phyloP scores from a whole-genome alignment of 305 asterid genomes.

The Solanum chacoense region DNA sequence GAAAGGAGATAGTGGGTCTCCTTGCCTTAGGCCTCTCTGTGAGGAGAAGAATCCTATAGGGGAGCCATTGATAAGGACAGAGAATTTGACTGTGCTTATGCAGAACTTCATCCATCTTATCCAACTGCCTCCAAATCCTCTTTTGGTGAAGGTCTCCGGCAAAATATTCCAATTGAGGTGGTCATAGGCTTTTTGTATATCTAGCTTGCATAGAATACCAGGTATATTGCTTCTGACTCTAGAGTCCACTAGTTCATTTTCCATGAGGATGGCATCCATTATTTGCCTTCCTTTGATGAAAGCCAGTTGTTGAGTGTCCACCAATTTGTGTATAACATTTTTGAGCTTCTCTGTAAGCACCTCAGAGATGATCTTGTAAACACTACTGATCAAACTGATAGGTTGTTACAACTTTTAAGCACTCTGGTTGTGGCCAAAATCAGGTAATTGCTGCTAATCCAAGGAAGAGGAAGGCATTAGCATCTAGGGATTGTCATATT shows the following conservation, averaged over 20 bases:
- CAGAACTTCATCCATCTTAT: background rate
- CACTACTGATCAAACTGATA: background rate
- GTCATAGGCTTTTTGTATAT: background rate
- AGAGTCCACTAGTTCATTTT: background rate
- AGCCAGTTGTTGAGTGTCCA: background rate
- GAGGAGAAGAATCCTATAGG: background rate
- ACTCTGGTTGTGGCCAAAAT: background rate
- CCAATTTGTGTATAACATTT: background rate
- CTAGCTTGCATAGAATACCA: background rate
- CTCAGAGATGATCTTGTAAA: background rate
- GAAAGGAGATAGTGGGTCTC: background rate
- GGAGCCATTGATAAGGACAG: background rate
- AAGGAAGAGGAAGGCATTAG: background rate
- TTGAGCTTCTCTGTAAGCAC: background rate
- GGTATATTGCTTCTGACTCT: background rate
- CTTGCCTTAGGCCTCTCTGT: background rate
- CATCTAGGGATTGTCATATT: background rate
- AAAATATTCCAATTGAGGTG: background rate
- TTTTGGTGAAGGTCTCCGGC: background rate
- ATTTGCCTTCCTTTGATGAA: background rate
- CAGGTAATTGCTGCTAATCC: background rate
- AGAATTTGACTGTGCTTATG: background rate
- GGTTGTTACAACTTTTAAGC: background rate
- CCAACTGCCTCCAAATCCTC: background rate
- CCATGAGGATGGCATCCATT: background rate